A percentile compares a stretch with the other conserved stretches of the same genome.
Conservation (phyloP, 208 protist genomes). For the Porcisia hertigi region DNA sequence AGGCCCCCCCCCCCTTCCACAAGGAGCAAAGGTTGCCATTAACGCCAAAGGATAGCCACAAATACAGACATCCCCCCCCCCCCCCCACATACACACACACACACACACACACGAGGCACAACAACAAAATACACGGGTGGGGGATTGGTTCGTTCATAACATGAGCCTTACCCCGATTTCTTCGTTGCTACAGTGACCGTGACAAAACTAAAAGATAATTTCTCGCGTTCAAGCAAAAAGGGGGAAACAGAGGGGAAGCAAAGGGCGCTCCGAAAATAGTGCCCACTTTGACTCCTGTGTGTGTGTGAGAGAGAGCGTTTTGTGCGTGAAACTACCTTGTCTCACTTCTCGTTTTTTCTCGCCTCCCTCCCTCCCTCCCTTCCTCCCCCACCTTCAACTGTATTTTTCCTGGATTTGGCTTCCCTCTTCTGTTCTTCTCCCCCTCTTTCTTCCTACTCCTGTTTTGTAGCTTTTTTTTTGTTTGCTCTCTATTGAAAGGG, state of each 20-base stretch:
- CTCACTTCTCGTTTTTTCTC: neutral
- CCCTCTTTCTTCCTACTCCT: neutral
- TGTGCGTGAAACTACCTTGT: neutral
- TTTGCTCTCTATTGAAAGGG: neutral
- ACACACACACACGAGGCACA: conserved; percentile 7
- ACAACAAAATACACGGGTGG: neutral
- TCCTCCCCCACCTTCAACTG: neutral
- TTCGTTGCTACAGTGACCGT: neutral
- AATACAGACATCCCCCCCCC: neutral
- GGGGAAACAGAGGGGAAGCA: neutral
- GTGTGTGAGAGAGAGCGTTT: neutral
- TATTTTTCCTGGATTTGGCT: neutral
- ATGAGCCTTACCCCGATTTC: neutral
- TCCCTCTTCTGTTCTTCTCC: neutral
- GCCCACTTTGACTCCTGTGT: neutral
- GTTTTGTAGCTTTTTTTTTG: neutral
- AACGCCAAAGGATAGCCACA: neutral
- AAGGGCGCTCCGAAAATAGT: neutral
- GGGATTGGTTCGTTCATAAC: conserved; percentile 2
- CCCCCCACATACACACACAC: neutral
- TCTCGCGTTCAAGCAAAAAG: neutral
- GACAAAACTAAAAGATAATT: neutral
- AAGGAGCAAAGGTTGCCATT: no score
- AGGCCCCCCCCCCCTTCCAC: no score
- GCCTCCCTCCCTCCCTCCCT: neutral